Percentiles rank a stretch among this genome's conserved stretches.
Evolutionary conservation across 2,329 filamentous ascomycete species (phyloP).

Genomic region (Bipolaris victoriae): DNA sequence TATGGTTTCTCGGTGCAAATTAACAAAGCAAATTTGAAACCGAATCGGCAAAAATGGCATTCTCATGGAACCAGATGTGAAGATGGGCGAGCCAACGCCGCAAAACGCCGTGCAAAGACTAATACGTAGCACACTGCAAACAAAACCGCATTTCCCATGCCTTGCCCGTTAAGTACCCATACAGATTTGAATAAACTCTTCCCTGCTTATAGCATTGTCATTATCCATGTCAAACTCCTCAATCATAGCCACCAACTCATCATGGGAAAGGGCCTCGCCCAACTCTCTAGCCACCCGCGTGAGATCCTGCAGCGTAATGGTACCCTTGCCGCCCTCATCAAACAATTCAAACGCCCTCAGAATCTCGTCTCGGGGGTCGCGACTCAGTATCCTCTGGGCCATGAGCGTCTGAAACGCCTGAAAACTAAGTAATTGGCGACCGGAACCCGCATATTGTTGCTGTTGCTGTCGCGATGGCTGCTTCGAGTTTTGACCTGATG

Average conservation of each 20-base stretch:
- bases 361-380: constrained; percentile 91
- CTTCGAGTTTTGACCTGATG: background rate
- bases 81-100: constrained; percentile 9
- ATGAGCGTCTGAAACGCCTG: constrained; percentile 75
- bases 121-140: background rate
- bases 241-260: constrained; percentile 94
- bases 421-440: constrained; percentile 73
- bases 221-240: constrained; percentile 96
- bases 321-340: constrained; percentile 88
- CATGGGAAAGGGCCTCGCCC: constrained; percentile 89
- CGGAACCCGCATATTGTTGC: constrained; percentile 31
- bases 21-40: constrained; percentile 32
- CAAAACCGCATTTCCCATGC: background rate
- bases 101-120: constrained; percentile 5
- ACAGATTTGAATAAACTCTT: constrained; percentile 72
- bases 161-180: constrained; percentile 47
- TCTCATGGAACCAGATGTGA: background rate
- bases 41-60: background rate
- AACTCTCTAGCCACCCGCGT: constrained; percentile 86
- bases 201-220: constrained; percentile 74
- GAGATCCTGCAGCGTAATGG: constrained; percentile 88
- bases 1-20: constrained; percentile 43
- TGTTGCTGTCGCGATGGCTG: constrained; percentile 6
- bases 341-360: constrained; percentile 90
- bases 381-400: constrained; percentile 76